Evolutionary conservation across 2,329 filamentous ascomycete genomes (phyloP), one percentile per base, ranked within the genome.

Genomic region (Monosporascus sp.): DNA sequence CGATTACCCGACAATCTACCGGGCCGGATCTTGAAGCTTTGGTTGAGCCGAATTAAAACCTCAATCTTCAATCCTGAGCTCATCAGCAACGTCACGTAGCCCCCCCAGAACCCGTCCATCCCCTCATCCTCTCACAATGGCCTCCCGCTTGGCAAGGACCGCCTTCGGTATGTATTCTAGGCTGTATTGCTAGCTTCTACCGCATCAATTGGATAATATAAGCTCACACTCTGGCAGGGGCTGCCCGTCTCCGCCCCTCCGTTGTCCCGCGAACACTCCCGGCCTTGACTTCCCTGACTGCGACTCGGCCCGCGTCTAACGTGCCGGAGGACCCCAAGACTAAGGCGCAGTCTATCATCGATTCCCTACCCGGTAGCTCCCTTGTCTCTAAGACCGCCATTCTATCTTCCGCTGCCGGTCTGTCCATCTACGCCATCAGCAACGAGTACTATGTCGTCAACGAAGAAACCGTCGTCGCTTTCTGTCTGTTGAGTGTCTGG

Each of bases 391-490:
- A 99, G 87, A 91, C 90, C 65, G 94, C 94, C 69, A 93, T 97
- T 72, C 88, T 99, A 69, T 97, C 93, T 70, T 92, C 90, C 67
- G 87, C 88, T 62, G 90, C 94, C 69, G 93, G 89, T 77, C 77
- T 96, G 66, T 92, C 89, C 69, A 83, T 96, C 74, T 96, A 94
- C 72, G 94, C 91, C 70, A 91, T 99, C 78, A 95, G 89, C 86
- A 99, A 96, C 79, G 94, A 99, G 85, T 91, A 97, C 81, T 97
- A 97, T 78, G 91, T 99, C 73, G 83, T 99, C 77, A 99, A 99
- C 80, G 94, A 99, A 83, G 94, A 99, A 82, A 89, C 92, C 60
- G 89, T 99, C 71, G 89, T 96, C 70, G 89, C 90, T 63, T 84
- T 99, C 78, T 94, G 89, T 74, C 82, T 99, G 68, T 80, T 97